A percentile compares a stretch with the other conserved stretches of the same genome.
phyloP scores from a whole-genome alignment of 164 flowering plant genomes.

The Buxus sempervirens region DNA sequence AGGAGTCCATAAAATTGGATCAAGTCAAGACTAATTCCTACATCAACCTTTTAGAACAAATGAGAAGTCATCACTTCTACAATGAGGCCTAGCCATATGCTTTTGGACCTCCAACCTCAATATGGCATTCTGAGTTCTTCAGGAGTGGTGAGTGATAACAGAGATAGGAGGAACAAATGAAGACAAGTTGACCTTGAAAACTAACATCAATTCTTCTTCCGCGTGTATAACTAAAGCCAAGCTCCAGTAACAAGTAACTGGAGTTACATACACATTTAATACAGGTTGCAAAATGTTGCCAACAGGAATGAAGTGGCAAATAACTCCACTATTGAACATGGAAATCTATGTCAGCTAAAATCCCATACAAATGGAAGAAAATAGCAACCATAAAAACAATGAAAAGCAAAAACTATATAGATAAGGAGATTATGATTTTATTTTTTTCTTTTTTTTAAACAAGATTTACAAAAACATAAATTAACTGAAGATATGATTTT shows the following conservation, averaged over 20 bases:
- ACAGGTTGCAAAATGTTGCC: slow-evolving; percentile 75
- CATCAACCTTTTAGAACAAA: neutral
- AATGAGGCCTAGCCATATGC: too few relatives aligned
- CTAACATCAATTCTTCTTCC: slow-evolving; percentile 60
- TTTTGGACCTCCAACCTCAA: too few relatives aligned
- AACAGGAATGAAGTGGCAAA: slow-evolving; percentile 62
- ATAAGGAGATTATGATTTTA: neutral
- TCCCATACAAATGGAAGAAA: neutral
- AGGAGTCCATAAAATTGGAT: neutral
- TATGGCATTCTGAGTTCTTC: too few relatives aligned
- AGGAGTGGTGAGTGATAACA: too few relatives aligned
- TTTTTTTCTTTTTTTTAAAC: too few relatives aligned
- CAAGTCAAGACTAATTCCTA: neutral
- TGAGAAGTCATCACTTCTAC: neutral
- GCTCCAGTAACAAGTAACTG: slow-evolving; percentile 92
- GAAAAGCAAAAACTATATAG: too few relatives aligned
- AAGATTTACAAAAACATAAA: too few relatives aligned
- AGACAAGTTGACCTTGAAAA: slow-evolving; percentile 59
- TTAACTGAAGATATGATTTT: too few relatives aligned
- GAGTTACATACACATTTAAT: slow-evolving; percentile 80
- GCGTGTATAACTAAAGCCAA: slow-evolving; percentile 60
- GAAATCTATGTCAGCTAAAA: neutral
- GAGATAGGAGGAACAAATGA: neutral
- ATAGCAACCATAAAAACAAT: too few relatives aligned
- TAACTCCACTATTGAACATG: slow-evolving; percentile 51